Percentiles rank a stretch among this genome's conserved stretches.
phyloP scores from a whole-genome alignment of 176 grass and related monocot species.

The Aegilops umbellulata region DNA sequence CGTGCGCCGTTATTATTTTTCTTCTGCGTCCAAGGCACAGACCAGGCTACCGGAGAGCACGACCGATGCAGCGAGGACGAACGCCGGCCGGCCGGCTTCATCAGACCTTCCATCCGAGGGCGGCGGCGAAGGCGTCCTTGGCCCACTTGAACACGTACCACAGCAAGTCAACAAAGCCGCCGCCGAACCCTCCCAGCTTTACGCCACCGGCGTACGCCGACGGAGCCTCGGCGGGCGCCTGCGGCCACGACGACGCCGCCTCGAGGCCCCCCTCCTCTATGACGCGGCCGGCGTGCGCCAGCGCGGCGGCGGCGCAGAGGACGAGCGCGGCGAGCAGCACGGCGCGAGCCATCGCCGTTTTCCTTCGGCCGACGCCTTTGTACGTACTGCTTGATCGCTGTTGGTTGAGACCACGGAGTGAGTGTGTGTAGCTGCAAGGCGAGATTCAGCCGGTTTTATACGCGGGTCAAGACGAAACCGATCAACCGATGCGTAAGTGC shows the following conservation, averaged over 20 bases:
- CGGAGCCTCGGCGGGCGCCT: not conserved
- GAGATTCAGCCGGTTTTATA: not conserved
- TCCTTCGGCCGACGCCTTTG: not conserved
- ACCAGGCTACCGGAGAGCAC: not conserved
- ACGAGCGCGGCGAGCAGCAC: not conserved
- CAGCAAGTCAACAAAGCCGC: slow-evolving; percentile 18
- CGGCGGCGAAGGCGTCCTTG: not conserved
- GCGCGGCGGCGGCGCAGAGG: slow-evolving; percentile 17
- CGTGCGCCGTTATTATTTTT: not conserved
- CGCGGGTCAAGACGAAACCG: not conserved
- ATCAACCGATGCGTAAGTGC: not conserved
- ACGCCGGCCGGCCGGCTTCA: not conserved
- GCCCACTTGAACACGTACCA: slow-evolving; percentile 31
- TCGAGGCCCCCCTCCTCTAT: slow-evolving; percentile 5
- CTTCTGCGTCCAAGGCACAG: not conserved
- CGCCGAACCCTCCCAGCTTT: not conserved
- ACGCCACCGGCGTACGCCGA: not conserved
- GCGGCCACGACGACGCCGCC: not conserved
- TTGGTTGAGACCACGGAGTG: not conserved
- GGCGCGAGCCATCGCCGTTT: slow-evolving; percentile 14
- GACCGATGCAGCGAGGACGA: not conserved
- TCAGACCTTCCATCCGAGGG: not conserved
- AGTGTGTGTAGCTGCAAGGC: not conserved
- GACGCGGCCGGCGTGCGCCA: slow-evolving; percentile 15
- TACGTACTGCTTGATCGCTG: too few relatives aligned